These are phyloP conservation scores for Ceratonia siliqua DNA, from an alignment of 306 rosid species.

Conservation along the genomic window DNA sequence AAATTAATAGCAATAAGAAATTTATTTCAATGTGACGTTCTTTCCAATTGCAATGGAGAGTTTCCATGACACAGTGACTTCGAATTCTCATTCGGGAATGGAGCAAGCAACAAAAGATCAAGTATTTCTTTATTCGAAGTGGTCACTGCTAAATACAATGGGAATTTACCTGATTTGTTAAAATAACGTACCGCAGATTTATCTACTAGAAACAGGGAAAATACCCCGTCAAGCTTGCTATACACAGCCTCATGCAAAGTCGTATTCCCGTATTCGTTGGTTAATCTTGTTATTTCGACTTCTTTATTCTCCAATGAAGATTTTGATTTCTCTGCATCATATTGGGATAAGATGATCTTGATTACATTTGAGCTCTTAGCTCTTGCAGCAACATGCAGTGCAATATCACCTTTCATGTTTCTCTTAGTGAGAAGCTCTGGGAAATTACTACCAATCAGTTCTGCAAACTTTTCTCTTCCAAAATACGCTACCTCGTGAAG, in stretches of 20 bases:
- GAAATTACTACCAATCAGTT: not conserved
- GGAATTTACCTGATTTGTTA: not conserved
- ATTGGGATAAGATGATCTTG: not conserved
- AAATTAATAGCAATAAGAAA: no score
- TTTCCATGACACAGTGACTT: not conserved
- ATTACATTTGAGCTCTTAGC: not conserved
- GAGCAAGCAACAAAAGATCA: not conserved
- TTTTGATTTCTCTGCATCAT: not conserved
- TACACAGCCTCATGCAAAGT: constrained; percentile 11
- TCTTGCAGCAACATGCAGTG: constrained; percentile 27
- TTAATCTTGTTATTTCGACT: not conserved
- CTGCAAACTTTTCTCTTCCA: not conserved
- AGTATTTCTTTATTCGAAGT: not conserved
- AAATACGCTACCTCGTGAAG: constrained; percentile 6
- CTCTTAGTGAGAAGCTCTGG: not conserved
- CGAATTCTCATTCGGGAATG: not conserved
- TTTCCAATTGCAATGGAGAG: not conserved
- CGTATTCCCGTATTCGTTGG: not conserved
- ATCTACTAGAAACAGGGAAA: not conserved
- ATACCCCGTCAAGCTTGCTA: not conserved
- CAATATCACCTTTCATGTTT: constrained; percentile 6
- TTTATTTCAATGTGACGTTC: no score
- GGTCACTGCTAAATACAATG: not conserved
- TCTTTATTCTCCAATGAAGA: not conserved
- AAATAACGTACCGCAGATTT: not conserved